A percentile compares a stretch with the other conserved stretches of the same genome.
Evolutionary conservation across 495 filamentous ascomycete species (phyloP).

Genomic region (Aeminium ludgeri): DNA sequence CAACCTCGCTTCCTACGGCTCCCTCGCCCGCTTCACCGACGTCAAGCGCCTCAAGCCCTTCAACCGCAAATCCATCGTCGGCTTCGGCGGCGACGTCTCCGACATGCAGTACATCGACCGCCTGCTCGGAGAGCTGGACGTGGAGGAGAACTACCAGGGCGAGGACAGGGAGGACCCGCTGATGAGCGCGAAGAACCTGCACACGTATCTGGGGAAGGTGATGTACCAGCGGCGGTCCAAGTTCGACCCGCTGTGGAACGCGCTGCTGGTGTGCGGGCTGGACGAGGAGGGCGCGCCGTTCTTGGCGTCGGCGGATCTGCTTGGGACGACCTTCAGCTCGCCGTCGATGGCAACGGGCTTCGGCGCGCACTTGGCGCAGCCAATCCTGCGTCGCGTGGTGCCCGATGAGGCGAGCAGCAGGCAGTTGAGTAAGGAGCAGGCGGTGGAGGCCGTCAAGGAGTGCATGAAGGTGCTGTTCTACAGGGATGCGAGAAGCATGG

Average conservation of each 20-base stretch:
- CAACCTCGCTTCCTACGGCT: slow-evolving; percentile 95
- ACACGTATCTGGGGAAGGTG: slow-evolving; percentile 87
- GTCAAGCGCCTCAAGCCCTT: slow-evolving; percentile 80
- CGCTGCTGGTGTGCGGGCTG: slow-evolving; percentile 74
- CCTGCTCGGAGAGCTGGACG: slow-evolving; percentile 65
- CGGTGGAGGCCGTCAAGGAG: slow-evolving; percentile 63
- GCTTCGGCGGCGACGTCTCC: slow-evolving; percentile 85
- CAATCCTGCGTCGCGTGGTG: slow-evolving; percentile 65
- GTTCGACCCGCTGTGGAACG: slow-evolving; percentile 96
- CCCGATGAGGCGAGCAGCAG: slow-evolving; percentile 63
- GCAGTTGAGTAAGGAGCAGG: slow-evolving; percentile 56
- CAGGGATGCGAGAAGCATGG: slow-evolving; percentile 80
- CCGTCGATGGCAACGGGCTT: slow-evolving; percentile 88
- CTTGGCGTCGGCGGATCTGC: slow-evolving; percentile 74
- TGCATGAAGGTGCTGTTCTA: slow-evolving; percentile 98
- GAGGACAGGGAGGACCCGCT: slow-evolving; percentile 24
- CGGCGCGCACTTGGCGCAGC: slow-evolving; percentile 81
- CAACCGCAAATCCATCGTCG: slow-evolving; percentile 55
- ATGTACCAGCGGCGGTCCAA: slow-evolving; percentile 86
- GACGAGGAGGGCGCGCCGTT: slow-evolving; percentile 69
- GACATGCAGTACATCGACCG: slow-evolving; percentile 98
- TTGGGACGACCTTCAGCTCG: slow-evolving; percentile 76
- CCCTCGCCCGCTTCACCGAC: slow-evolving; percentile 88
- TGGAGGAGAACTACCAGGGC: slow-evolving; percentile 64
- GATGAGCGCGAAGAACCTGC: slow-evolving; percentile 80